A percentile compares a stretch with the other conserved stretches of the same genome.
phyloP scores from a whole-genome alignment of 2,329 filamentous ascomycete genomes.

The Colletotrichum siamense region DNA sequence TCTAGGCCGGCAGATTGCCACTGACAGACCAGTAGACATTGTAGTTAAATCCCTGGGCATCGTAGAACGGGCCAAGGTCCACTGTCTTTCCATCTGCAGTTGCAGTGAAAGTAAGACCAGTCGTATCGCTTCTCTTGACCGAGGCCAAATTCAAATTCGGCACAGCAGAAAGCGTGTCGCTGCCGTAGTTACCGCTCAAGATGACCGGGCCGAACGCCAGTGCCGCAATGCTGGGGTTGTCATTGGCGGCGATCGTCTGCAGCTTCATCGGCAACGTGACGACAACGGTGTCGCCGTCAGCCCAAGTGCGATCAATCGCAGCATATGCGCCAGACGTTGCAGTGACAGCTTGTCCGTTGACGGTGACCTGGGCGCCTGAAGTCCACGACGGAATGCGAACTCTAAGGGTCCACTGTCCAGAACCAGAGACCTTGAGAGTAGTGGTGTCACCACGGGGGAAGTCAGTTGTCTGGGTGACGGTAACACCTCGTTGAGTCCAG shows the following conservation, averaged over 20 bases:
- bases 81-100: slow-evolving; percentile 34
- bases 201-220: slow-evolving; percentile 52
- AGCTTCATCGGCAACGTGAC: slow-evolving; percentile 52
- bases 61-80: slow-evolving; percentile 42
- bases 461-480: slow-evolving; percentile 45
- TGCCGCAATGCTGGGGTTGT: slow-evolving; percentile 47
- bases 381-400: slow-evolving; percentile 57
- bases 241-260: slow-evolving; percentile 49
- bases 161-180: slow-evolving; percentile 23
- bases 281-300: slow-evolving; percentile 44
- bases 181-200: slow-evolving; percentile 51
- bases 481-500: slow-evolving; percentile 46
- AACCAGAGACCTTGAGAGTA: slow-evolving; percentile 39
- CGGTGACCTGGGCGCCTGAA: slow-evolving; percentile 37
- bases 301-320: slow-evolving; percentile 45
- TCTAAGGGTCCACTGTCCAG: slow-evolving; percentile 36
- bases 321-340: slow-evolving; percentile 45
- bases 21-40: slow-evolving; percentile 43
- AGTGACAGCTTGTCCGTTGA: slow-evolving; percentile 43
- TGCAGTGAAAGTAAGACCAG: slow-evolving; percentile 35
- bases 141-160: slow-evolving; percentile 36
- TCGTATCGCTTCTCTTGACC: slow-evolving; percentile 27
- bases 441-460: slow-evolving; percentile 47
- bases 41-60: slow-evolving; percentile 47
- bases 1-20: background rate